Conservation (phyloP, 768 basidiomycete species). For the Lentinula lateritia region DNA sequence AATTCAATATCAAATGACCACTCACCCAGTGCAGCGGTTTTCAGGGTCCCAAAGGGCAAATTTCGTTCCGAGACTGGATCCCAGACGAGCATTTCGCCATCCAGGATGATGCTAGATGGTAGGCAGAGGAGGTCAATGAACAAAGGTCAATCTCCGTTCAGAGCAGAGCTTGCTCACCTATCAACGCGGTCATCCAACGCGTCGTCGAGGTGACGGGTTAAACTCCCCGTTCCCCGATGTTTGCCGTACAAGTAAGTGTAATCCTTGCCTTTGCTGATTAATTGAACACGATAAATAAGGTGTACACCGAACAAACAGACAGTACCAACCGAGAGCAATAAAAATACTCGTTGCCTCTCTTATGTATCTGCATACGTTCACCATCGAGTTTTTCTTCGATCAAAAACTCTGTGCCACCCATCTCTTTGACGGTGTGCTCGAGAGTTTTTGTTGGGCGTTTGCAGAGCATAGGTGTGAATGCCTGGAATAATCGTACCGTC, state of each 20-base stretch:
- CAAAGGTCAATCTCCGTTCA: background rate
- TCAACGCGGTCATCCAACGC: conserved; percentile 74
- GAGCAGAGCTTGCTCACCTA: conserved; percentile 51
- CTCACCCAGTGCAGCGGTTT: conserved; percentile 84
- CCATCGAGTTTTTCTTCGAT: conserved; percentile 99
- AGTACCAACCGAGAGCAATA: conserved; percentile 78
- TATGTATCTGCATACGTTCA: conserved; percentile 94
- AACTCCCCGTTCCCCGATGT: conserved; percentile 72
- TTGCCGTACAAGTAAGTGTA: conserved; percentile 91
- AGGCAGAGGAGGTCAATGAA: background rate
- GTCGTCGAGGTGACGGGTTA: conserved; percentile 80
- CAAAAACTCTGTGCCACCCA: conserved; percentile 74
- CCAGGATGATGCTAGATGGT: conserved; percentile 72
- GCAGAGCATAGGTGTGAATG: conserved; percentile 95
- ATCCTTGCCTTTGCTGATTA: conserved; percentile 76
- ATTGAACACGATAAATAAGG: background rate
- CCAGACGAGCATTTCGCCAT: conserved; percentile 99
- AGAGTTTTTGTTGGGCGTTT: conserved; percentile 79
- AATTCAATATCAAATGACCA: background rate
- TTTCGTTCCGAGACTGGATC: conserved; percentile 87
- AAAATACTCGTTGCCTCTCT: conserved; percentile 83
- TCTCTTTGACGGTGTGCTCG: conserved; percentile 79
- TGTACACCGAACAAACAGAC: conserved; percentile 3
- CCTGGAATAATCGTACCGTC: conserved; percentile 71
- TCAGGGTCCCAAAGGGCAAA: conserved; percentile 89